Evolutionary conservation across 805 yeast species (phyloP).

Genomic region (Candida suzukii): DNA sequence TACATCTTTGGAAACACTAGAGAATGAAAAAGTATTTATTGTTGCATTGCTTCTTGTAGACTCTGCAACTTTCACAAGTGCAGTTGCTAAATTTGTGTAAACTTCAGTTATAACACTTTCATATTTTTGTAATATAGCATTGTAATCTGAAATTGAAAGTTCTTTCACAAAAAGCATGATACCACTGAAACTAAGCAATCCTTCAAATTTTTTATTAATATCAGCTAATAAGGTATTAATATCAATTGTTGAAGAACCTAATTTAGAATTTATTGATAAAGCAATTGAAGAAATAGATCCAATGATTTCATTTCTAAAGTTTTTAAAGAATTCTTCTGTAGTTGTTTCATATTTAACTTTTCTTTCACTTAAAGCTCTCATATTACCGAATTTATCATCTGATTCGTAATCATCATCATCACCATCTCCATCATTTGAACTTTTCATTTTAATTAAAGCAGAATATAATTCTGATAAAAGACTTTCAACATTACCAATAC

Average conservation of each 20-base stretch:
- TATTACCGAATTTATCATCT: slow-evolving; percentile 43
- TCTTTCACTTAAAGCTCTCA: slow-evolving; percentile 69
- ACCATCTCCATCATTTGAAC: slow-evolving; percentile 25
- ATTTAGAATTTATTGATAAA: slow-evolving; percentile 22
- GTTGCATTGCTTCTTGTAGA: slow-evolving; percentile 1
- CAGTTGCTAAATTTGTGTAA: slow-evolving; percentile 19
- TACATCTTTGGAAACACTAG: slow-evolving; percentile 13
- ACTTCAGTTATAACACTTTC: slow-evolving; percentile 23
- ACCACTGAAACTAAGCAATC: slow-evolving; percentile 40
- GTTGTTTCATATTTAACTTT: slow-evolving; percentile 52
- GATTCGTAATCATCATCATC: slow-evolving; percentile 30
- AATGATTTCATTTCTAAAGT: slow-evolving; percentile 28
- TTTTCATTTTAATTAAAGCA: slow-evolving; percentile 60
- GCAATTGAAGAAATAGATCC: slow-evolving; percentile 21
- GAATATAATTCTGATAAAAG: slow-evolving; percentile 49
- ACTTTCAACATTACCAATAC: slow-evolving; percentile 42
- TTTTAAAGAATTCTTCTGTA: slow-evolving; percentile 39
- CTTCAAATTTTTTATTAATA: slow-evolving; percentile 25
- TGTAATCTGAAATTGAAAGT: slow-evolving; percentile 41
- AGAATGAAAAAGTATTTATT: slow-evolving; percentile 12
- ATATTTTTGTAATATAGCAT: slow-evolving; percentile 32
- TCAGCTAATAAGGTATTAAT: slow-evolving; percentile 6
- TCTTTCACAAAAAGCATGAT: slow-evolving; percentile 53
- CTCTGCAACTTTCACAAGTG: slow-evolving; percentile 11
- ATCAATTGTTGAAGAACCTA: neutral